Percentiles rank a stretch among this genome's conserved stretches.
phyloP scores from a whole-genome alignment of 2,329 filamentous ascomycete genomes.

The Trichoderma sp. region DNA sequence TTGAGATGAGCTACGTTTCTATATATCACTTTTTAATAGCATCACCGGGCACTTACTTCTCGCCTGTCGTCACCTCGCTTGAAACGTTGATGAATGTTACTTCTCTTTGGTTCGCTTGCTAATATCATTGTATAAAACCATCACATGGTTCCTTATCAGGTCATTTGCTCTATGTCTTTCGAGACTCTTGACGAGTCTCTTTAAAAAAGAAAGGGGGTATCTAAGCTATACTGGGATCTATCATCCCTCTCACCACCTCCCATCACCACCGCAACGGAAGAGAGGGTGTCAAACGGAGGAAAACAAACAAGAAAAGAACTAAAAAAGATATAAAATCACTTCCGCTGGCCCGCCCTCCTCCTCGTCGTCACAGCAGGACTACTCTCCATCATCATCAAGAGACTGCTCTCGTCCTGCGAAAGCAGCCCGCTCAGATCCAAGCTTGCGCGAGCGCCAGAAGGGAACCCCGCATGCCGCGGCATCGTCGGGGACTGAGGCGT shows the following conservation, averaged over 20 bases:
- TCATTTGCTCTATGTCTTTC: background rate
- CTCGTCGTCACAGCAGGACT: slow-evolving; percentile 51
- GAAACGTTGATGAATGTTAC: background rate
- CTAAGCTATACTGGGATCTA: slow-evolving; percentile 2
- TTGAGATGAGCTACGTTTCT: background rate
- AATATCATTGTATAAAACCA: background rate
- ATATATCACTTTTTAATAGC: slow-evolving; percentile 15
- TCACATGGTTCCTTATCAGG: background rate
- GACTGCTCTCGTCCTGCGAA: slow-evolving; percentile 59
- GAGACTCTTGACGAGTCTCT: background rate
- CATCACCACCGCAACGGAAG: background rate
- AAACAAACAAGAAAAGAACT: too few species aligned
- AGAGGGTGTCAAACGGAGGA: too few species aligned
- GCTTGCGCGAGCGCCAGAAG: slow-evolving; percentile 46
- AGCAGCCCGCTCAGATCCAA: slow-evolving; percentile 60
- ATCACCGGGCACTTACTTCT: background rate
- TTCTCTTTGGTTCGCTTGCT: background rate
- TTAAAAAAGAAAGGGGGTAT: slow-evolving; percentile 18
- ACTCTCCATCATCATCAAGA: slow-evolving; percentile 50
- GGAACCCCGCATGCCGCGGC: slow-evolving; percentile 35
- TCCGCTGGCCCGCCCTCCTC: slow-evolving; percentile 17
- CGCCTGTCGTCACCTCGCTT: background rate
- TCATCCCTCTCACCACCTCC: background rate
- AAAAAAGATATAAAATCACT: background rate
- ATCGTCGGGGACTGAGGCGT: slow-evolving; percentile 46